Base-by-base conservation (phyloP, 768 basidiomycete species). In the Butyriboletus loyo region DNA sequence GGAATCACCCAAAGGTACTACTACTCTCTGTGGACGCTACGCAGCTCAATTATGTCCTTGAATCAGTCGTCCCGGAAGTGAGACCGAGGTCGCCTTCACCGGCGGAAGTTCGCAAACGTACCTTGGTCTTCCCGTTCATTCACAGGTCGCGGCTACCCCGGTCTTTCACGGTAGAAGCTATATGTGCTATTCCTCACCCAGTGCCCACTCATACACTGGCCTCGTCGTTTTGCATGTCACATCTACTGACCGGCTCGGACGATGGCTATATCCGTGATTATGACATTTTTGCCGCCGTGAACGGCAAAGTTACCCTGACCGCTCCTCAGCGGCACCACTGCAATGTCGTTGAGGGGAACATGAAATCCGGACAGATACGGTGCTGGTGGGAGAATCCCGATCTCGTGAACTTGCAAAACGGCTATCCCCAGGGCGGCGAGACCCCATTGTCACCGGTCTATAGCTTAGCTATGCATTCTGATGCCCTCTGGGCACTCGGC, bases 241-340 rank as follows among this genome's bases (percentile, higher is more conserved):
- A 94, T 66, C 75, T 97, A 21, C 69, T 96, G 30, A 95, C 95
- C 14, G 94, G 94, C 32, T 91, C 89, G 13, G 89, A 96, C 59
- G 94, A 98, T 66, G 95, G 94, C 9, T 94, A 92, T 59, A 87
- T 98, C 39, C 83, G 94, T 34, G 82, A 91, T 73, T 98, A 95
- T 72, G 92, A 98, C 68, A 82, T 96, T 43, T 97, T 92, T 70
- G 67, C 87, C 36, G 84, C 89, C 35, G 86, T 92, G 36, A 98
- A 98, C 66, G 85, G 93, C 50, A 89, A 90, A 65, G 82, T 82
- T 32, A 86, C 91, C 61, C 77, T 97, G 57, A 93, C 87, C 22
- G 89, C 92, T 17, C 92, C 91, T 40, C 93, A 95, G 66, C 76
- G 92, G 51, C 86, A 89, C 54, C 89, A 94, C 57, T 90, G 90